These are phyloP conservation scores for Agrocybe praecox DNA, from an alignment of 768 basidiomycete species.

Conservation along the genomic window DNA sequence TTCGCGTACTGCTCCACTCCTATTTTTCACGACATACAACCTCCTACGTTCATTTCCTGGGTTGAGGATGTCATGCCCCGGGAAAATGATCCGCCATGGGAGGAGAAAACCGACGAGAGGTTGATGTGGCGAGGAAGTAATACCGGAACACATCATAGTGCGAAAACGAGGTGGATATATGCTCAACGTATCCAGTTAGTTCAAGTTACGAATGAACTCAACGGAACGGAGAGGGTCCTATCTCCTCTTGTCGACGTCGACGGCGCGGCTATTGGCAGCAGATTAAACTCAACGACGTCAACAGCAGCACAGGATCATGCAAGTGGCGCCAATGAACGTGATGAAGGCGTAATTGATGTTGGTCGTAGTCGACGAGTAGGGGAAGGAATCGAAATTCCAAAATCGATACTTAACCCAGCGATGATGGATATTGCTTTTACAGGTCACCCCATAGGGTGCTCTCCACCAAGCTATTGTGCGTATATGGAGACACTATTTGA, in stretches of 20 bases:
- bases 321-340: too few species aligned
- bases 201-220: neutral
- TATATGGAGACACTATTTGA: constrained; percentile 46
- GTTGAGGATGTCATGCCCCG: constrained; percentile 30
- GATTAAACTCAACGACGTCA: too few species aligned
- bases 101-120: constrained; percentile 53
- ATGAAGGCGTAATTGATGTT: too few species aligned
- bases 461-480: constrained; percentile 37
- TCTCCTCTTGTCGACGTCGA: neutral
- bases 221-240: neutral
- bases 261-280: too few species aligned
- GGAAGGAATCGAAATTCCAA: constrained; percentile 25
- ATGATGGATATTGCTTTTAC: constrained; percentile 60
- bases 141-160: constrained; percentile 58
- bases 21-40: constrained; percentile 55
- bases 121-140: constrained; percentile 74
- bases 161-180: constrained; percentile 38
- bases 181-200: neutral
- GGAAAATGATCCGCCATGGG: constrained; percentile 57
- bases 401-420: constrained; percentile 38
- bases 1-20: constrained; percentile 50
- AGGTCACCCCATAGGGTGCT: constrained; percentile 41
- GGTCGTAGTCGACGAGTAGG: constrained; percentile 30
- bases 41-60: constrained; percentile 47
- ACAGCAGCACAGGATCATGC: too few species aligned